Evolutionary conservation across 2,329 filamentous ascomycete species (phyloP).

Genomic region (Phaeosphaeria sp.): DNA sequence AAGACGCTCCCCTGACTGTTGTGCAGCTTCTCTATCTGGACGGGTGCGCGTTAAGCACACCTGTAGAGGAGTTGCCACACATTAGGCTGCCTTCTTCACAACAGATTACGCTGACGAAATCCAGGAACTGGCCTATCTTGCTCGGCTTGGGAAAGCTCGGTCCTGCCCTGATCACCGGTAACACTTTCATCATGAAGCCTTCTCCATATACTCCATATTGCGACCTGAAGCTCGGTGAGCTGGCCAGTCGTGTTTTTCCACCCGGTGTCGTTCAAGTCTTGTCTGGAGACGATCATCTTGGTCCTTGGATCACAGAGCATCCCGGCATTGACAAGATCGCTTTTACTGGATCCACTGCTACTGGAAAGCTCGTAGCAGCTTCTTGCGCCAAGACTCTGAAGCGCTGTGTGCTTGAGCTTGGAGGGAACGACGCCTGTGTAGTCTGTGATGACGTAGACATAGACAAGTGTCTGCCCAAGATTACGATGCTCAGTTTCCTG

Average conservation of each 20-base stretch:
- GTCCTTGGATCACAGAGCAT: conserved; percentile 65
- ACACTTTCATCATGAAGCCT: conserved; percentile 63
- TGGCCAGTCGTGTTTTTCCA: conserved; percentile 64
- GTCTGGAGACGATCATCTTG: conserved; percentile 65
- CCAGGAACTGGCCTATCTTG: conserved; percentile 48
- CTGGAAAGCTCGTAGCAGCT: conserved; percentile 65
- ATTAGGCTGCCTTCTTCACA: too few relatives aligned
- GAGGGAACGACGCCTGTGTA: conserved; percentile 68
- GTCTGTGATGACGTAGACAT: conserved; percentile 61
- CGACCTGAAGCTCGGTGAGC: conserved; percentile 64
- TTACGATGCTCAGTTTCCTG: conserved; percentile 55
- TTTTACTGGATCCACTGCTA: conserved; percentile 67
- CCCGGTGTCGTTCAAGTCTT: conserved; percentile 67
- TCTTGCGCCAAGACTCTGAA: conserved; percentile 63
- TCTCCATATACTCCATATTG: conserved; percentile 64
- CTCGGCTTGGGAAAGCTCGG: conserved; percentile 59
- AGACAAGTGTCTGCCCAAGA: conserved; percentile 48
- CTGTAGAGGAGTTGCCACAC: too few relatives aligned
- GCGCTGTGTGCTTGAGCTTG: conserved; percentile 65
- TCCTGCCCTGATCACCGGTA: conserved; percentile 63
- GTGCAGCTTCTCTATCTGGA: too few relatives aligned
- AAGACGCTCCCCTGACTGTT: too few relatives aligned
- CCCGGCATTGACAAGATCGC: conserved; percentile 66
- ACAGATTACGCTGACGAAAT: background rate
- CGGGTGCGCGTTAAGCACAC: too few relatives aligned